phyloP scores from a whole-genome alignment of 1,284 basidiomycete species.

The Fomitopsis betulina region DNA sequence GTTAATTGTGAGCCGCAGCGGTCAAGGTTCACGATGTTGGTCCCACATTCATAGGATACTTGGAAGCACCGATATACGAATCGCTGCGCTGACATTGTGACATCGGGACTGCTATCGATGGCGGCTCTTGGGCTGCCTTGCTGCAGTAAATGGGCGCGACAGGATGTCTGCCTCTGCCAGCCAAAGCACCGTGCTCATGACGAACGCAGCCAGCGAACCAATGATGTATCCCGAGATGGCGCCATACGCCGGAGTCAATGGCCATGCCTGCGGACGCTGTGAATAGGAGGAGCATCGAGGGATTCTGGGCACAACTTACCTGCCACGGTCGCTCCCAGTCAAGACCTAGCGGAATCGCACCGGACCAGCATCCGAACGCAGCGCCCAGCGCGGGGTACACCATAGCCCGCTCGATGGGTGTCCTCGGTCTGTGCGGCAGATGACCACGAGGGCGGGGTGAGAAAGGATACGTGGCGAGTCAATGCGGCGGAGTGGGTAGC shows the following conservation, averaged over 20 bases:
- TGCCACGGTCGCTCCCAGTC: conserved; percentile 98
- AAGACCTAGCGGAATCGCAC: conserved; percentile 78
- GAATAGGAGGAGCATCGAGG: conserved; percentile 3
- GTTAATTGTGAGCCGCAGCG: no score
- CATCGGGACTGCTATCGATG: conserved; percentile 8
- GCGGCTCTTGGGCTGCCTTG: not conserved
- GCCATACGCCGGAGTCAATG: conserved; percentile 70
- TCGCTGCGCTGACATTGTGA: not conserved
- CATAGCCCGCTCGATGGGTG: conserved; percentile 68
- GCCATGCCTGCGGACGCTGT: conserved; percentile 56
- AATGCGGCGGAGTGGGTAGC: not conserved
- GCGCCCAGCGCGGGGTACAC: conserved; percentile 80
- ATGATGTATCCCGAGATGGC: conserved; percentile 65
- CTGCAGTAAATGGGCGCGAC: conserved; percentile 2
- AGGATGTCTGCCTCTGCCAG: conserved; percentile 35
- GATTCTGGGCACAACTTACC: conserved; percentile 41
- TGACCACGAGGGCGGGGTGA: conserved; percentile 5
- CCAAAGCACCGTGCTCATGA: conserved; percentile 39
- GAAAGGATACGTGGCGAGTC: not conserved
- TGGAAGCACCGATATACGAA: not conserved
- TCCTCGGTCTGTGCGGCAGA: conserved; percentile 45
- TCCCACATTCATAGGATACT: not conserved
- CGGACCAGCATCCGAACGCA: conserved; percentile 72
- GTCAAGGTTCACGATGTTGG: not conserved
- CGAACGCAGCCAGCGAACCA: conserved; percentile 55